Evolutionary conservation across 257 asterid species (phyloP).

Genomic region (Solanum chiquidenum): DNA sequence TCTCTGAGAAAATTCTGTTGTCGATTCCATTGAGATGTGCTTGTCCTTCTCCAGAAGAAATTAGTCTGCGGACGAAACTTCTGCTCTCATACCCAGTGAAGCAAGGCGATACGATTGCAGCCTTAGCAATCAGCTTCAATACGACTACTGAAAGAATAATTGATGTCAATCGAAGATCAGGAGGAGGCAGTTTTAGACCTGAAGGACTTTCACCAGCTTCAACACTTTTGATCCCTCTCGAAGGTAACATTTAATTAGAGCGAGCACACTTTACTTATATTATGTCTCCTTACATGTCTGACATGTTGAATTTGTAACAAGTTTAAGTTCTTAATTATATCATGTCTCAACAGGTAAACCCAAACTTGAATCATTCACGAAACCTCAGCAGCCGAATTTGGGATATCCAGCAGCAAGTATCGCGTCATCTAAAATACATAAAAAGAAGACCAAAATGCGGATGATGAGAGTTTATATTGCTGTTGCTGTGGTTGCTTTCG

Average conservation of each 20-base stretch:
- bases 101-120: constrained; percentile 32
- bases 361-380: constrained; percentile 4
- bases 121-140: constrained; percentile 24
- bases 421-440: constrained; percentile 9
- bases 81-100: constrained; percentile 44
- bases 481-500: constrained; percentile 20
- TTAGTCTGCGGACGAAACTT: background rate
- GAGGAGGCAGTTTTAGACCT: constrained; percentile 9
- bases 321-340: background rate
- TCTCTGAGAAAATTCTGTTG: constrained; percentile 19
- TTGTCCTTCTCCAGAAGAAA: constrained; percentile 31
- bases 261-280: background rate
- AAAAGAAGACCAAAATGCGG: constrained; percentile 22
- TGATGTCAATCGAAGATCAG: constrained; percentile 20
- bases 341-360: constrained; percentile 12
- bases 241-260: background rate
- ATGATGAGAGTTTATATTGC: constrained; percentile 41
- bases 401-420: constrained; percentile 21
- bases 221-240: constrained; percentile 39
- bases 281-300: background rate
- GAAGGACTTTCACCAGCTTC: constrained; percentile 21
- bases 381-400: constrained; percentile 6
- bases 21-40: constrained; percentile 39
- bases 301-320: background rate
- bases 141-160: constrained; percentile 26